Evolutionary conservation across 768 basidiomycete species (phyloP).

Genomic region (Cytidiella melzeri): DNA sequence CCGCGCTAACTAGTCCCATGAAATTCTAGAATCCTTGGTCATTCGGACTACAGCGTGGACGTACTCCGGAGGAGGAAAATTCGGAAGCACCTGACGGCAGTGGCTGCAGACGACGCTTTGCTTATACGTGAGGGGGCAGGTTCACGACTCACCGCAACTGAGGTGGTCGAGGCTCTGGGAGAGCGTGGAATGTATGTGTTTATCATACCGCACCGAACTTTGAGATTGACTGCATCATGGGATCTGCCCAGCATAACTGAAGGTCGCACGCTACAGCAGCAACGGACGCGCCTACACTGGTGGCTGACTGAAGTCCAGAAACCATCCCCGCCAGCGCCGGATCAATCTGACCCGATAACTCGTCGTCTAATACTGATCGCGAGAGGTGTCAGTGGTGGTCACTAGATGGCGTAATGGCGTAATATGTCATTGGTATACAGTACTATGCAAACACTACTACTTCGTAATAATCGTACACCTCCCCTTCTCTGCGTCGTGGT

Average conservation of each 20-base stretch:
- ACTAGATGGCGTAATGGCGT: no score
- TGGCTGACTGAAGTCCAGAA: constrained; percentile 53
- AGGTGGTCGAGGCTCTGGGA: constrained; percentile 58
- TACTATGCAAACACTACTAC: constrained; percentile 3
- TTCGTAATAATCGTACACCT: constrained; percentile 2
- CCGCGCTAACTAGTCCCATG: constrained; percentile 2
- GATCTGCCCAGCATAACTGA: constrained; percentile 30
- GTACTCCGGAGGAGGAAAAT: constrained; percentile 28
- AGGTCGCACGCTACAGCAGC: constrained; percentile 34
- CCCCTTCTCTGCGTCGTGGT: no score
- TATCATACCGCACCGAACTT: neutral
- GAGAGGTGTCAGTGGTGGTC: constrained; percentile 25
- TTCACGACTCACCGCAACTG: constrained; percentile 41
- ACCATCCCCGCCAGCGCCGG: constrained; percentile 13
- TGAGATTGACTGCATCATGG: neutral
- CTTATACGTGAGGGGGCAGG: constrained; percentile 44
- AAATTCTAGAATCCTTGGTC: constrained; percentile 6
- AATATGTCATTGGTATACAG: no score
- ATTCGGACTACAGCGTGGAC: constrained; percentile 23
- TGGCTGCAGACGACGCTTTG: constrained; percentile 61
- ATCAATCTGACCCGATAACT: constrained; percentile 33
- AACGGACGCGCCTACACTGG: constrained; percentile 49
- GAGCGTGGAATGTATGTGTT: constrained; percentile 73
- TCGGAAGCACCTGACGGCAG: constrained; percentile 28
- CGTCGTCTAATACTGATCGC: constrained; percentile 49